Evolutionary conservation across 2,329 filamentous ascomycete species (phyloP), one percentile per base, ranked within the genome.

Genomic region (Macroventuria anomochaeta): DNA sequence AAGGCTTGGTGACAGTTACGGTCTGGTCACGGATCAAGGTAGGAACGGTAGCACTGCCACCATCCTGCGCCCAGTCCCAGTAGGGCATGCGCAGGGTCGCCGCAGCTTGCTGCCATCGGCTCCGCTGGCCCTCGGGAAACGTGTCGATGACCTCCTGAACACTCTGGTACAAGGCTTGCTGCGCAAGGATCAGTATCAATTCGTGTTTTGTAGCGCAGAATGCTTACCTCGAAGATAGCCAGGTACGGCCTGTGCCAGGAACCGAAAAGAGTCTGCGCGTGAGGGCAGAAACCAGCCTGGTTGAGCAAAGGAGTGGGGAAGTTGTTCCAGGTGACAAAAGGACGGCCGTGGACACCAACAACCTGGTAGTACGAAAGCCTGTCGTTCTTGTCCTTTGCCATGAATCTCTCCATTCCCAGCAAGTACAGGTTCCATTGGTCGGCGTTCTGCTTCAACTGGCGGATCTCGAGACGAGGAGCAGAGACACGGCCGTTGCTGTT

Each of bases 211-310:
- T 31, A 4, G 6, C 11, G 18, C 34, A 17, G 26, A 39, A 12
- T 12, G 43, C 70, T 29, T 65, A 83, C 82, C 77, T 88, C 81
- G 58, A 77, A 85, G 8, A 88, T 74, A 8, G 83, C 79, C 49
- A 95, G 78, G 72, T 93, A 96, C 1, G 90, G 89, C 42, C 91
- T 84, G 79, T 96, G 91, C 91, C 91, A 96, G 32, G 87, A 83
- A 32, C 88, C 85, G 70, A 96, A 95, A 13, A 95, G 77, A 33
- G 88, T 85, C 1, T 88, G 89, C 20, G 81, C 83, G 74, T 96
- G 91, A 12, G 85, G 84, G 71, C 91, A 96, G 71, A 92, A 96
- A 42, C 90, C 91, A 37, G 57, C 76, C 51, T 80, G 77, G 53
- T 82, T 83, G 78, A 81, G 17, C 74, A 72, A 48, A 28, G 70